Evolutionary conservation across 345 rosid species (phyloP), one percentile per base, ranked within the genome.

Genomic region (Pistacia integerrima): DNA sequence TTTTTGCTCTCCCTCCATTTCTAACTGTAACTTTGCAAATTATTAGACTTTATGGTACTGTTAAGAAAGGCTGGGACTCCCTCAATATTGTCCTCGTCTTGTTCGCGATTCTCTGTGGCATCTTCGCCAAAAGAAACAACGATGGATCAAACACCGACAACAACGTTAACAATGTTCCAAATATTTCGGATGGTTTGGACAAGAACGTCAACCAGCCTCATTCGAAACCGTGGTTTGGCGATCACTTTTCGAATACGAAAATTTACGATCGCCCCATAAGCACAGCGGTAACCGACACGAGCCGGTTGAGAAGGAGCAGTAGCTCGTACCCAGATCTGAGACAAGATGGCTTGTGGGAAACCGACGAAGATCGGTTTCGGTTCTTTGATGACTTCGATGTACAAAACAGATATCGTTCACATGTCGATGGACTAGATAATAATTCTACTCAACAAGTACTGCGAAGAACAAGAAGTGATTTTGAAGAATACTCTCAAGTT

Each of bases 321-420:
- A 90, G 84, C 79, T 92, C 97, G 25, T 91, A 90, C 74, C 97
- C 97, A 65, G 97, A 94, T 88, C 85, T 92, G 68, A 81, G 88
- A 60, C 78, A 87, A 30, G 93, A 88, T 0, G 78, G 79, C 11
- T 64, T 77, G 44, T 82, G 81, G 81, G 86, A 80, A 69, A 86
- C 82, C 12, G 75, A 48, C 3, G 91, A 79, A 66, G 90, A 87
- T 2, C 86, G 79, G 77, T 88, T 74, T 72, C 91, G 92, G 60
- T 91, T 85, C 79, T 88, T 83, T 69, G 96, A 94, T 57, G 98
- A 94, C 83, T 91, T 90, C 55, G 91, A 84, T 30, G 84, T 90
- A 7, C 83, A 72, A 11, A 81, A 72, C 63, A 88, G 79, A 75
- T 81, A 69, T 70, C 80, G 81, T 28, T 79, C 84, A 33, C 67